A percentile compares a stretch with the other conserved stretches of the same genome.
phyloP scores from a whole-genome alignment of 108 stramenopile genomes.

The Phaeodactylum tricornutum region DNA sequence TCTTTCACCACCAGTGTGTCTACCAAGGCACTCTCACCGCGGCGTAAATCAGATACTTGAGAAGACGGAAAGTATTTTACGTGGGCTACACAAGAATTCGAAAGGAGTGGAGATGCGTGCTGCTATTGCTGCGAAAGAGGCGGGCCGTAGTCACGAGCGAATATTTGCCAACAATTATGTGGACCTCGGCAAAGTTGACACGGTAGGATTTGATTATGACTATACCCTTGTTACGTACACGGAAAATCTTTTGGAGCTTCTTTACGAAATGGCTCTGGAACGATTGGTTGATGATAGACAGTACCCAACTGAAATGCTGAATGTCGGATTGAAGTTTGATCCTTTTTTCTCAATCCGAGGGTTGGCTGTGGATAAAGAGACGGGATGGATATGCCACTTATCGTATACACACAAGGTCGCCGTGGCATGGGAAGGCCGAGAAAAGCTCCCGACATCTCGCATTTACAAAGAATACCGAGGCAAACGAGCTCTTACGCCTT shows the following conservation, averaged over 20 bases:
- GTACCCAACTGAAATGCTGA: conserved; percentile 82
- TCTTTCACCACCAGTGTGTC: too few species aligned
- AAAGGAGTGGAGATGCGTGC: conserved; percentile 15
- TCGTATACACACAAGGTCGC: conserved; percentile 92
- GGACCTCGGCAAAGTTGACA: conserved; percentile 85
- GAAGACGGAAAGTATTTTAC: conserved; percentile 44
- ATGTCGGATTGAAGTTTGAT: conserved; percentile 57
- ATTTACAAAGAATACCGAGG: conserved; percentile 82
- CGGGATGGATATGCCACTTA: conserved; percentile 91
- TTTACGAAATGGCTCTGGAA: conserved; percentile 87
- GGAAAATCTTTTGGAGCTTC: conserved; percentile 70
- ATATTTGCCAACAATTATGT: conserved; percentile 88
- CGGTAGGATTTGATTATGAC: conserved; percentile 94
- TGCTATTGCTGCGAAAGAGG: conserved; percentile 3
- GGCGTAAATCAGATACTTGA: conserved; percentile 41
- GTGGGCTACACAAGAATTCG: conserved; percentile 35
- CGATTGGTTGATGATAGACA: conserved; percentile 74
- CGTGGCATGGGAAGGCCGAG: conserved; percentile 84
- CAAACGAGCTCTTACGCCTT: conserved; percentile 58
- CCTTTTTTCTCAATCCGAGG: conserved; percentile 80
- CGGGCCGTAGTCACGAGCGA: conserved; percentile 24
- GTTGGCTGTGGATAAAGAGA: conserved; percentile 91
- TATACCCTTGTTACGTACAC: conserved; percentile 92
- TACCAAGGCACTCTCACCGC: conserved; percentile 52
- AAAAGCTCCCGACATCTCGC: conserved; percentile 52